Base-by-base conservation (phyloP, 23 red algal species). In the Agarophyton chilense region DNA sequence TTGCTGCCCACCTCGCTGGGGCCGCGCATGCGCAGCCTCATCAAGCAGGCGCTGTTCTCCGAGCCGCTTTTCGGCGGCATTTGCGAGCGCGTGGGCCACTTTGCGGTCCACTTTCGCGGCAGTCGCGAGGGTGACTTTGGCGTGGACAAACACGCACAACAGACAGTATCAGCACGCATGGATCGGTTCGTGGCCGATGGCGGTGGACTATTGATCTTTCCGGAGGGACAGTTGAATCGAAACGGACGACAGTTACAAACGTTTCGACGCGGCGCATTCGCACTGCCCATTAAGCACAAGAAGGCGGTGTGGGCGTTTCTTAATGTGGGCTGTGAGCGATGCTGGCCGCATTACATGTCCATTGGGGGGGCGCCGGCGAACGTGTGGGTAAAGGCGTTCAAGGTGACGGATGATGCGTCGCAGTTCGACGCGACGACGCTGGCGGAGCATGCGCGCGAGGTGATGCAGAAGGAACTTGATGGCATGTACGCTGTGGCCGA, bases 31-130 rank as follows among this genome's bases (percentile, higher is more conserved):
- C 73, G 87, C 43, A 79, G 72, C 29, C 74, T 91, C 34, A 91
- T 91, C 76, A 91, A 91, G 49, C 72, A 64, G 21, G 87, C 74
- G 41, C 67, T 91, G 10, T 91, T 91, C 75, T 26, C 35, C 25
- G 73, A 81, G 63, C 87, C 87, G 53, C 74, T 91, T 21, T 91
- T 91, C 39, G 87, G 87, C 52, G 87, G 74, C 42, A 91, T 91
- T 47, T 91, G 87, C 56, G 28, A 21, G 29, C 14, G 46, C 28
- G 87, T 91, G 12, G 87, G 87, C 40, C 87, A 91, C 43, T 91
- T 91, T 56, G 49, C 87, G 17, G 87, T 91, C 24, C 81, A 72
- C 43, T 91, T 36, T 56, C 78, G 78, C 56, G 87, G 74, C 73
- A 35, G 43, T 36, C 39, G 17, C 13, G 33, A 63, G 72, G 84